Percentiles rank a stretch among this genome's conserved stretches.
Evolutionary conservation across 2,329 filamentous ascomycete species (phyloP).

Genomic region (Talaromyces islandicus): DNA sequence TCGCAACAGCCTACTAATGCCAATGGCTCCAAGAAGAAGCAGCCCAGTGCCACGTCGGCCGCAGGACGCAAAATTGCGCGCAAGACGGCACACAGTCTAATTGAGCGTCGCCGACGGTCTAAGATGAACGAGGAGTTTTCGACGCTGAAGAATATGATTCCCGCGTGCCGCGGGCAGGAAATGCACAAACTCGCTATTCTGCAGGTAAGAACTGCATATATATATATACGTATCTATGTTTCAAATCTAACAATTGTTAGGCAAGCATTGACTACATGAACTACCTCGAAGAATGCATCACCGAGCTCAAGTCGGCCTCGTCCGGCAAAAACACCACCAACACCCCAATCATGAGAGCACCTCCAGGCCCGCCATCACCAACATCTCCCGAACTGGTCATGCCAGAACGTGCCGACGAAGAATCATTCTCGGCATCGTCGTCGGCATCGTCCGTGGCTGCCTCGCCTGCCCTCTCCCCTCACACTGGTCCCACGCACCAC

Average conservation of each 20-base stretch:
- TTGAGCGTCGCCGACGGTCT: conserved; percentile 79
- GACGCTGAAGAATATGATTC: conserved; percentile 89
- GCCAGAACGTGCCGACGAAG: conserved; percentile 14
- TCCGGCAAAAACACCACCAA: conserved; percentile 14
- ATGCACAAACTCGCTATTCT: conserved; percentile 98
- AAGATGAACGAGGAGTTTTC: conserved; percentile 99
- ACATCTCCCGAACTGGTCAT: conserved; percentile 28
- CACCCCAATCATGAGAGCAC: conserved; percentile 2
- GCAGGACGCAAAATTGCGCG: conserved; percentile 91
- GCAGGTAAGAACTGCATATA: conserved; percentile 54
- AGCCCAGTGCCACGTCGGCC: conserved; percentile 67
- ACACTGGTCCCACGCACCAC: conserved; percentile 12
- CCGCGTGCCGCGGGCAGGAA: conserved; percentile 83
- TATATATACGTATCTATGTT: background rate
- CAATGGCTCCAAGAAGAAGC: conserved; percentile 63
- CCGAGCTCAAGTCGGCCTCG: conserved; percentile 62
- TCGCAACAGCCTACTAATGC: conserved; percentile 11
- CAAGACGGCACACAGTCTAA: conserved; percentile 93
- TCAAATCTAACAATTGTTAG: conserved; percentile 39
- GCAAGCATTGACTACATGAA: conserved; percentile 94
- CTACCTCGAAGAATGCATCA: conserved; percentile 84
- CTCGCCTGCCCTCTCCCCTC: conserved; percentile 29
- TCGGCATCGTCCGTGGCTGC: conserved; percentile 22
- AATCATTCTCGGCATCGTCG: conserved; percentile 21
- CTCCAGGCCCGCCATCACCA: conserved; percentile 26